Conservation (phyloP, 1,139 yeast species). For the Zygotorulaspora mrakii region DNA sequence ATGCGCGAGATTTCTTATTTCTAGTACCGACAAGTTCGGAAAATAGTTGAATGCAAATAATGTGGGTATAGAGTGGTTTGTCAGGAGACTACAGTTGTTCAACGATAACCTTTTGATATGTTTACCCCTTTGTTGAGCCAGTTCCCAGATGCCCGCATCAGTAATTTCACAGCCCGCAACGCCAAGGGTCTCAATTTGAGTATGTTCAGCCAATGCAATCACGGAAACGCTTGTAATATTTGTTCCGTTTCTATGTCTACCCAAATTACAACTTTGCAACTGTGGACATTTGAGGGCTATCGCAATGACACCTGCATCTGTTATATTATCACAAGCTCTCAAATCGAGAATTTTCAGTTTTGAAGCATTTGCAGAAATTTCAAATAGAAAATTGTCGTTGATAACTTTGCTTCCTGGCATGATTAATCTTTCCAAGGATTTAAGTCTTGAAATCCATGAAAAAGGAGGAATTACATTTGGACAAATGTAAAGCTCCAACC, state of each 20-base stretch:
- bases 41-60: constrained; percentile 54
- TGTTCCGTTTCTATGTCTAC: constrained; percentile 69
- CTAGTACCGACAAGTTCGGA: constrained; percentile 66
- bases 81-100: constrained; percentile 66
- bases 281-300: constrained; percentile 58
- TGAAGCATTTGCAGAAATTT: constrained; percentile 55
- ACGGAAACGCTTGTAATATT: constrained; percentile 70
- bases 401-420: constrained; percentile 73
- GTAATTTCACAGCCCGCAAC: constrained; percentile 82
- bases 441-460: constrained; percentile 41
- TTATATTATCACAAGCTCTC: constrained; percentile 76
- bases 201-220: constrained; percentile 52
- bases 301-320: constrained; percentile 69
- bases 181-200: constrained; percentile 67
- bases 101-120: constrained; percentile 65
- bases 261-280: constrained; percentile 63
- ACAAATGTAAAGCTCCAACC: constrained; percentile 82
- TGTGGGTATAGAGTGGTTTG: constrained; percentile 64
- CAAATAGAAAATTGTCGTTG: constrained; percentile 55
- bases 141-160: constrained; percentile 76
- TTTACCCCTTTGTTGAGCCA: constrained; percentile 58
- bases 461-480: constrained; percentile 62
- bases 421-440: constrained; percentile 52
- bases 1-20: constrained; percentile 59
- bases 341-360: constrained; percentile 64